Evolutionary conservation across 306 rosid genomes (phyloP), one percentile per base, ranked within the genome.

Genomic region (Corylus heterophylla): DNA sequence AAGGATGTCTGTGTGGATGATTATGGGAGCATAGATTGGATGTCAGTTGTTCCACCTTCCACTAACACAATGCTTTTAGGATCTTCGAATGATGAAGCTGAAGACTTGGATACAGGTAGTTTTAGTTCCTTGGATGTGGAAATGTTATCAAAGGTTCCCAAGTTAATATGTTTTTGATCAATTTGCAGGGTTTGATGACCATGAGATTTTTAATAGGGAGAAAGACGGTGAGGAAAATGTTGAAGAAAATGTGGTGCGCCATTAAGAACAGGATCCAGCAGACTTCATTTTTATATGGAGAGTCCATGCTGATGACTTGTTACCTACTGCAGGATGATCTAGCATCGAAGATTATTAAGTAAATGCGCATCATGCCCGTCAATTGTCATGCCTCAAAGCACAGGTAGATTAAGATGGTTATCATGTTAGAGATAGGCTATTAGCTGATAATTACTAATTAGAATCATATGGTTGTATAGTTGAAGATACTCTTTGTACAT

Each of bases 131-230:
- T 71, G 71, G 73, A 66, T 78, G 62, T 29, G 73, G 70, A 76
- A 83, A 76, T 68, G 61, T 52, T 51, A 25, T 20, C 16, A 67
- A 61, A 54, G 59, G 69, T n/a, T 12, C 63, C 61, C 31, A 66
- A 35, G 74, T 56, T 31, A 61, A 80, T 78, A 78, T 63, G 55
- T 83, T 84, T 75, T 62, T 71, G 42, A 51, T 49, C 79, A 80
- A 52, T 67, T 70, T 84, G 85, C 83, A 94, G 98, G 94, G 71
- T 94, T 89, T 78, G 89, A 92, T 80, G 98, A 94, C 76, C 66
- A 64, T 67, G 97, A 92, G 83, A 88, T 92, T 79, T 87, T 90
- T 82, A 73, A 76, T 48, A 64, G 73, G 66, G 80, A 14, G 50
- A 89, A 89, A 83, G 91, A 89, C n/a, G 75, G 77, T 1, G 97